Percentiles rank a stretch among this genome's conserved stretches.
These are phyloP conservation scores for Saraca asoca DNA, from an alignment of 331 rosid genomes.

Conservation along the genomic window DNA sequence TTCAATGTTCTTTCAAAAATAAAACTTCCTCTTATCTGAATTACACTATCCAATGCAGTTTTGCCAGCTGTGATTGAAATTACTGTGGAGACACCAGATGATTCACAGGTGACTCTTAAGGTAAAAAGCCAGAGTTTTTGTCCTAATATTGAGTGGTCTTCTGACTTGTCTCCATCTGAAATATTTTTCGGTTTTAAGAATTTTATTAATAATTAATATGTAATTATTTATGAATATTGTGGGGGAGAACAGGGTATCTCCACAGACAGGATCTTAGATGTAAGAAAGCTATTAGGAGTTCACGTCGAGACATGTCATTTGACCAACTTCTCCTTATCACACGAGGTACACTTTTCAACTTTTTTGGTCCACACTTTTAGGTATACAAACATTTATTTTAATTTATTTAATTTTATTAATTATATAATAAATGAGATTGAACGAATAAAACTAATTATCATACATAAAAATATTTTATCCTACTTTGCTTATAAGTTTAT, in stretches of 20 bases:
- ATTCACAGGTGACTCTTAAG: conserved; percentile 78
- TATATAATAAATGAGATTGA: too few species aligned
- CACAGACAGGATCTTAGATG: conserved; percentile 83
- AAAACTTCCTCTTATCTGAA: not conserved
- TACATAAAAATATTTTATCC: too few species aligned
- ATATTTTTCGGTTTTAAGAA: too few species aligned
- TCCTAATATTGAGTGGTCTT: too few species aligned
- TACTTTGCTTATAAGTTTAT: too few species aligned
- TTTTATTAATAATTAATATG: too few species aligned
- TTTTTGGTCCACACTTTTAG: not conserved
- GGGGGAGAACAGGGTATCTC: conserved; percentile 66
- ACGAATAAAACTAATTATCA: too few species aligned
- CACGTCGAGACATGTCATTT: conserved; percentile 85
- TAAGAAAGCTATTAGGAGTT: conserved; percentile 73
- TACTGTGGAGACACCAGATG: conserved; percentile 68
- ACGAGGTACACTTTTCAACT: conserved; percentile 59
- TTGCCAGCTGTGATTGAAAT: conserved; percentile 85
- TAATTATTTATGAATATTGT: not conserved
- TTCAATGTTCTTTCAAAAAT: too few species aligned
- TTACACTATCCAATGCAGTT: conserved; percentile 49
- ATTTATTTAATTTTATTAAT: too few species aligned
- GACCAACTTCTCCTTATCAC: conserved; percentile 77
- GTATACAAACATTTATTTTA: too few species aligned
- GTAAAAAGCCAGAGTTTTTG: conserved; percentile 37
- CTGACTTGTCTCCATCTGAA: too few species aligned